These are phyloP conservation scores for Cymodocea nodosa DNA, from an alignment of 116 monocot species.

Conservation along the genomic window DNA sequence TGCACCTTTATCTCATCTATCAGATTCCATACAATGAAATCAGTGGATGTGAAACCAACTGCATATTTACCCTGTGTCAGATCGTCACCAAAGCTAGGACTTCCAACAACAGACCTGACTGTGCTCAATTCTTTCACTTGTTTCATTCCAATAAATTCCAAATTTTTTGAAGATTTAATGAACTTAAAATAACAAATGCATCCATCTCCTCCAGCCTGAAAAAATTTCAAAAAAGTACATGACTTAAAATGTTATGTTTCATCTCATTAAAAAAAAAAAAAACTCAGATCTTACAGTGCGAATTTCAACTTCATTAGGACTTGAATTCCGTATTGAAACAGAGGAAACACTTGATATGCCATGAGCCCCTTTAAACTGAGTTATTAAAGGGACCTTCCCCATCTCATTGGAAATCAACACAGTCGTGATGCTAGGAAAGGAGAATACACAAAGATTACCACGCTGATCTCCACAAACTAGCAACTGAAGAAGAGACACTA, in stretches of 20 bases:
- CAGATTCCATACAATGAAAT: conserved; percentile 81
- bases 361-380: conserved; percentile 91
- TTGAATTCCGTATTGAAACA: conserved; percentile 24
- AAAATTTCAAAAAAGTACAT: conserved; percentile 10
- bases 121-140: conserved; percentile 77
- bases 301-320: conserved; percentile 36
- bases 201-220: conserved; percentile 91
- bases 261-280: neutral
- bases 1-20: conserved; percentile 64
- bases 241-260: neutral
- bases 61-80: conserved; percentile 34
- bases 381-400: conserved; percentile 15
- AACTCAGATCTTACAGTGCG: conserved; percentile 41
- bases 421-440: conserved; percentile 22
- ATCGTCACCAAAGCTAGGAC: conserved; percentile 11
- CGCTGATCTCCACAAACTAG: conserved; percentile 81
- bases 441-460: conserved; percentile 68
- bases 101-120: conserved; percentile 37
- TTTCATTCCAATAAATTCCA: conserved; percentile 86
- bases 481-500: conserved; percentile 25
- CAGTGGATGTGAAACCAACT: conserved; percentile 74
- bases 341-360: conserved; percentile 81
- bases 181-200: conserved; percentile 92
- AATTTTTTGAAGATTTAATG: conserved; percentile 13
- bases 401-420: conserved; percentile 5